These are phyloP conservation scores for Cyclocybe cylindracea DNA, from an alignment of 768 basidiomycete genomes.

Conservation along the genomic window DNA sequence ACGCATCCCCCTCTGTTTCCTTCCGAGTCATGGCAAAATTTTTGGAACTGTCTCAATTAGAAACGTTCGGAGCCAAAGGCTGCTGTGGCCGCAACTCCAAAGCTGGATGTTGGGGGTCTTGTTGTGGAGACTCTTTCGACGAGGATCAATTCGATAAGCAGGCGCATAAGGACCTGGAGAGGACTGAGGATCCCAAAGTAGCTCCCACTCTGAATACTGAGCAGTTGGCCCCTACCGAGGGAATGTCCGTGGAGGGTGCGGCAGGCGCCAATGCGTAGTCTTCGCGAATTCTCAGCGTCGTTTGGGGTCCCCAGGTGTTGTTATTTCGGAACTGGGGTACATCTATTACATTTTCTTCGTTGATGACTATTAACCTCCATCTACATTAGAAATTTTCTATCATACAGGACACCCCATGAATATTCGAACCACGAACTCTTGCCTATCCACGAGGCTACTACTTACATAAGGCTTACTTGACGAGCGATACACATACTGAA, in stretches of 20 bases:
- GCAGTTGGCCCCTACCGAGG: slow-evolving; percentile 23
- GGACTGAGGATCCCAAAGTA: slow-evolving; percentile 32
- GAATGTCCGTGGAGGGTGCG: slow-evolving; percentile 20
- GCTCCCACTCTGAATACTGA: slow-evolving; percentile 6
- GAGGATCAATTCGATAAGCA: slow-evolving; percentile 44
- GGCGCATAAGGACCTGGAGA: slow-evolving; percentile 37
- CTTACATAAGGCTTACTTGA: too few relatives aligned
- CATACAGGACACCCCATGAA: too few relatives aligned
- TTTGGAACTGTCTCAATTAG: slow-evolving; percentile 14
- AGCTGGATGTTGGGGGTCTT: slow-evolving; percentile 48
- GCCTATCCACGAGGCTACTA: too few relatives aligned
- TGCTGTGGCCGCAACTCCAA: slow-evolving; percentile 27
- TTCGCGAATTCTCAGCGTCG: too few relatives aligned
- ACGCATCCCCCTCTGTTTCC: neutral
- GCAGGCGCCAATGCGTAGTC: neutral
- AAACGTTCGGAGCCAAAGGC: slow-evolving; percentile 30
- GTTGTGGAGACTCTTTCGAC: slow-evolving; percentile 44
- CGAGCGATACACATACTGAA: too few relatives aligned
- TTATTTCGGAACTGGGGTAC: too few relatives aligned
- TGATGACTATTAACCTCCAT: too few relatives aligned
- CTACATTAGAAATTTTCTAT: too few relatives aligned
- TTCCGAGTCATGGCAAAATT: neutral
- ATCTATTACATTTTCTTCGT: too few relatives aligned
- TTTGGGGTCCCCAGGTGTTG: too few relatives aligned
- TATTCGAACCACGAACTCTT: too few relatives aligned